Evolutionary conservation across 371 early-diverging fungal species (phyloP).

Genomic region (Mycotypha africana): DNA sequence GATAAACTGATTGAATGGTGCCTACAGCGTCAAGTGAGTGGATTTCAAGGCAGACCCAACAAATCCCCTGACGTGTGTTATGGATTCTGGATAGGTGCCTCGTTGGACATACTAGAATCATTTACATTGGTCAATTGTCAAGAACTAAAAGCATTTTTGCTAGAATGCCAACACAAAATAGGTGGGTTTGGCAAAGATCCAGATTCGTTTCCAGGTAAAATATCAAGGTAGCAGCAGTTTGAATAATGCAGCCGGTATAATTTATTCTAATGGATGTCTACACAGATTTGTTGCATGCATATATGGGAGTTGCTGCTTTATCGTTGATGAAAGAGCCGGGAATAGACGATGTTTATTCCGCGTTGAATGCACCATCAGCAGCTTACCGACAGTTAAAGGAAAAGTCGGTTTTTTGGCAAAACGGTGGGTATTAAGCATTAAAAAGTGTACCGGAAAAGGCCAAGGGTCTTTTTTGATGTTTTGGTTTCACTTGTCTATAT

Average conservation of each 20-base stretch:
- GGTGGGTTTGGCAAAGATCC: conserved; percentile 85
- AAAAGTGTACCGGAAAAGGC: conserved; percentile 7
- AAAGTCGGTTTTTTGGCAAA: conserved; percentile 21
- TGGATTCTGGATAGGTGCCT: conserved; percentile 96
- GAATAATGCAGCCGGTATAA: too few relatives aligned
- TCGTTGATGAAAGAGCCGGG: conserved; percentile 58
- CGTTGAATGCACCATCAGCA: conserved; percentile 51
- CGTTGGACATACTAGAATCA: conserved; percentile 63
- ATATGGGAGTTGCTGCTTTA: conserved; percentile 80
- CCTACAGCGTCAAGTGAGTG: conserved; percentile 67
- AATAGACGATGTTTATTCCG: conserved; percentile 41
- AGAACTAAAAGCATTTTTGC: conserved; percentile 52
- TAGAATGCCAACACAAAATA: conserved; percentile 51
- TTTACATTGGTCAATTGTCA: conserved; percentile 60
- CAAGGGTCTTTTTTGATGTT: conserved; percentile 3
- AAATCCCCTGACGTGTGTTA: conserved; percentile 97
- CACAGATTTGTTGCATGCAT: conserved; percentile 81
- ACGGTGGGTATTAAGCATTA: too few relatives aligned
- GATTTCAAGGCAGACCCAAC: conserved; percentile 91
- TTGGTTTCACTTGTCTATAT: background rate
- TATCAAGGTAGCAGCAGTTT: too few relatives aligned
- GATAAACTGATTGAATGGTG: conserved; percentile 75
- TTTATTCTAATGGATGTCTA: too few relatives aligned
- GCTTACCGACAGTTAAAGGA: conserved; percentile 21
- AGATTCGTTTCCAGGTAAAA: conserved; percentile 55